phyloP scores from a whole-genome alignment of 345 rosid genomes.

The Melaleuca alternifolia region DNA sequence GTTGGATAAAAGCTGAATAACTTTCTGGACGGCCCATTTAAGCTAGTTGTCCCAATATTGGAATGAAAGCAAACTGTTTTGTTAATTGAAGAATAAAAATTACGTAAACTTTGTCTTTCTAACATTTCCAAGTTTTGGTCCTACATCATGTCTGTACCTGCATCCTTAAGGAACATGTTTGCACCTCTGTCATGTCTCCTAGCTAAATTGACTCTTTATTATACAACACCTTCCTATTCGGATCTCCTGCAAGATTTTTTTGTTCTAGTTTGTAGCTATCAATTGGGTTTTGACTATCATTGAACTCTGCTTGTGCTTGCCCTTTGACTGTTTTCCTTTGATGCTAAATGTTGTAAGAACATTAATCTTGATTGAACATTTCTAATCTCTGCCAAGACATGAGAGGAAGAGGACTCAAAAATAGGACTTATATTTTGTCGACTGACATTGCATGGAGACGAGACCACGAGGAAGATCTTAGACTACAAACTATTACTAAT shows the following conservation, averaged over 20 bases:
- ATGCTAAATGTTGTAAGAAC: not conserved
- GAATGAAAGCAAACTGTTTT: not conserved
- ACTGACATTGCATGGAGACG: not conserved
- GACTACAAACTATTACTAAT: not conserved
- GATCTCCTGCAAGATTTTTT: not conserved
- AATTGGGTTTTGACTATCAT: not conserved
- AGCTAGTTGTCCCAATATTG: not conserved
- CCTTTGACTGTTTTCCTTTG: not conserved
- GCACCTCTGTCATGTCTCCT: not conserved
- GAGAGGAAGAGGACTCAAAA: not conserved
- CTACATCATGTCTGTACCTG: not conserved
- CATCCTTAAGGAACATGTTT: not conserved
- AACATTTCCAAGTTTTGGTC: not conserved
- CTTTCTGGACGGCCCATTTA: not conserved
- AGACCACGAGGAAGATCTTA: not conserved
- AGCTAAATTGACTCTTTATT: not conserved
- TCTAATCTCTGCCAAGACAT: not conserved
- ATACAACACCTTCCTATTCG: not conserved
- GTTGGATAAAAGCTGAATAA: not conserved
- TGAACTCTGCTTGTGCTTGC: not conserved
- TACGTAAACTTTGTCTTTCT: not conserved
- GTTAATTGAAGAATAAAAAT: not conserved
- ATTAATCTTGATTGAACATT: not conserved
- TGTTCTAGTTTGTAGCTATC: not conserved
- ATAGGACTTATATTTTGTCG: not conserved